Percentiles rank a stretch among this genome's conserved stretches.
Evolutionary conservation across 176 grass and related monocot genomes (phyloP).

Genomic region (maize (Zea mays)): DNA sequence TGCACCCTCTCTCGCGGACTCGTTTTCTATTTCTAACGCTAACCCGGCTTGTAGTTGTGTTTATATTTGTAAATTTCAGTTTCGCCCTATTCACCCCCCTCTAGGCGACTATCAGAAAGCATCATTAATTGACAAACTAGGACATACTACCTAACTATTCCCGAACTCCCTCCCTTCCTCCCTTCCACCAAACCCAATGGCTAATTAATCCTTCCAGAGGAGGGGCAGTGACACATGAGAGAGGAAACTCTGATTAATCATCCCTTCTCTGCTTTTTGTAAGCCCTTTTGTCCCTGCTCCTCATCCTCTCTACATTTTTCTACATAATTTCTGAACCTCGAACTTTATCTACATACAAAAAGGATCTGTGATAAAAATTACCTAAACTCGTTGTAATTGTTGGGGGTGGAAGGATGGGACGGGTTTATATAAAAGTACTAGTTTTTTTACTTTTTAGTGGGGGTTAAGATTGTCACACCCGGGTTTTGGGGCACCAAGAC

Average conservation of each 20-base stretch:
- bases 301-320: slow-evolving; percentile 20
- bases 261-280: neutral
- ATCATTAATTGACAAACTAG: slow-evolving; percentile 43
- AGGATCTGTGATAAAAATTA: slow-evolving; percentile 52
- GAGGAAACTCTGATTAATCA: slow-evolving; percentile 14
- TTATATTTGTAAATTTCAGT: too few species aligned
- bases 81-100: too few species aligned
- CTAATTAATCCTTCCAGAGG: slow-evolving; percentile 21
- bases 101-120: too few species aligned
- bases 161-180: slow-evolving; percentile 13
- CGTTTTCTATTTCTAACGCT: too few species aligned
- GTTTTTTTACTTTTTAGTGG: slow-evolving; percentile 26
- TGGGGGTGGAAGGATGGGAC: slow-evolving; percentile 28
- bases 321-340: slow-evolving; percentile 38
- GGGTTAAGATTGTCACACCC: slow-evolving; percentile 50
- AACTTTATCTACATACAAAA: slow-evolving; percentile 69
- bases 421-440: slow-evolving; percentile 25
- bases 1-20: too few species aligned
- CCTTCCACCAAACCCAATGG: slow-evolving; percentile 44
- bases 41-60: too few species aligned
- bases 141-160: slow-evolving; percentile 58
- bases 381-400: slow-evolving; percentile 50
- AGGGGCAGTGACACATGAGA: slow-evolving; percentile 19
- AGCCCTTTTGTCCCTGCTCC: slow-evolving; percentile 42
- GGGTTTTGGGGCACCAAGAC: too few species aligned